Evolutionary conservation across 2,329 filamentous ascomycete species (phyloP).

Genomic region (Cercospora sp.): DNA sequence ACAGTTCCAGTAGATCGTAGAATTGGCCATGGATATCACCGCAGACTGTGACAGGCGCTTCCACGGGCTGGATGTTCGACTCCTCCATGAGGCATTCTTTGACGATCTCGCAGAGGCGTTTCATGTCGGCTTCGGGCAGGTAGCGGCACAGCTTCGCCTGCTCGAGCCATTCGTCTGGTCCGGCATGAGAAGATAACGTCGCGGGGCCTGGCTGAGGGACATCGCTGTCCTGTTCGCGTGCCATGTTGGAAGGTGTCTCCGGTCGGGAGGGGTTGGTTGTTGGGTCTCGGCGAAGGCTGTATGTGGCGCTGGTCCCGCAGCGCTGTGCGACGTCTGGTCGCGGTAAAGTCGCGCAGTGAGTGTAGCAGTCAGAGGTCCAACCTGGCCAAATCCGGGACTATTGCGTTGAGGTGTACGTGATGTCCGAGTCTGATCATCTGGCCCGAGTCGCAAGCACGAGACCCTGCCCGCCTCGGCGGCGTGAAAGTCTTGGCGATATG

Average conservation of each 20-base stretch:
- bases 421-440: conserved; percentile 5
- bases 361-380: background rate
- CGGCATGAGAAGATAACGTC: conserved; percentile 77
- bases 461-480: conserved; percentile 1
- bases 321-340: background rate
- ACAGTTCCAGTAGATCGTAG: conserved; percentile 95
- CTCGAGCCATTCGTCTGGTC: conserved; percentile 93
- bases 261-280: conserved; percentile 4
- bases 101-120: conserved; percentile 96
- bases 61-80: conserved; percentile 98
- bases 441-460: conserved; percentile 7
- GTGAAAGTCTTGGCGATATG: background rate
- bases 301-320: conserved; percentile 3
- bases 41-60: conserved; percentile 93
- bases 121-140: conserved; percentile 94
- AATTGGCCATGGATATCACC: conserved; percentile 99
- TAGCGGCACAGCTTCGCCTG: conserved; percentile 97
- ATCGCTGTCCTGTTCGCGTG: conserved; percentile 51
- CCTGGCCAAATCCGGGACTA: background rate
- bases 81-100: conserved; percentile 99
- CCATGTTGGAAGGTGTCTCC: conserved; percentile 41
- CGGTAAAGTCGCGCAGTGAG: background rate
- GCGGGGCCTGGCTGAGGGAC: conserved; percentile 91
- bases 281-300: background rate
- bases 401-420: background rate